Base-by-base conservation (phyloP, 129 eudicot species). In the Centella asiatica region DNA sequence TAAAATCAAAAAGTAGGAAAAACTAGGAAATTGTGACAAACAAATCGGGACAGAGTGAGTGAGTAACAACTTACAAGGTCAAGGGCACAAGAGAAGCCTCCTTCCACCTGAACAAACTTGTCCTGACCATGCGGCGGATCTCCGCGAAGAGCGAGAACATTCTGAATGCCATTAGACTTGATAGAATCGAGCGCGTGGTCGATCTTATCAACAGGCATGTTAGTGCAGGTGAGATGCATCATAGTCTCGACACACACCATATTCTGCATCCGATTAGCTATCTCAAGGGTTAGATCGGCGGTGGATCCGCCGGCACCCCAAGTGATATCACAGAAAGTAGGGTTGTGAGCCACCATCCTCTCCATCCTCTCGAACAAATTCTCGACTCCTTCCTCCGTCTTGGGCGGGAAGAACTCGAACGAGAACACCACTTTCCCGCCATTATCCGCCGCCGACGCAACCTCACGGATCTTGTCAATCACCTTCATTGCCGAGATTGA, bases 251-350 rank as follows among this genome's bases (percentile, higher is more conserved):
- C 95, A 23, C 99, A 87, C 24, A 93, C 95, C 85, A 87, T 80
- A 62, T 93, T 93, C 84, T 93, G 99, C 99, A 93, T 93, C 51
- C 96, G 76, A 46, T 85, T 87, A 5, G 95, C 92, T 1, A 93
- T 93, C 60, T 93, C 99, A 20, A 93, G 73, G 0, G 99, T 93
- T 34, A 93, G 83, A 68, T 93, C 99, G 5, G 99, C 99, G 1
- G 99, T 93, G 22, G 99, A 73, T 0, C 99, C 99, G 22, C 99
- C 99, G 27, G 99, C 99, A 1, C 99, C 99, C 99, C 99, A 93
- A 0, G 99, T 93, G 5, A 93, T 93, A 45, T 93, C 99, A 70
- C 99, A 93, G 56, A 93, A 93, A 0, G 92, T 54, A 6, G 99
- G 99, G 68, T 80, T 74, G 78, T 93, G 95, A 8, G 95, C 79